These are phyloP conservation scores for Hyaloscypha variabilis DNA, from an alignment of 495 filamentous ascomycete species.

Conservation along the genomic window DNA sequence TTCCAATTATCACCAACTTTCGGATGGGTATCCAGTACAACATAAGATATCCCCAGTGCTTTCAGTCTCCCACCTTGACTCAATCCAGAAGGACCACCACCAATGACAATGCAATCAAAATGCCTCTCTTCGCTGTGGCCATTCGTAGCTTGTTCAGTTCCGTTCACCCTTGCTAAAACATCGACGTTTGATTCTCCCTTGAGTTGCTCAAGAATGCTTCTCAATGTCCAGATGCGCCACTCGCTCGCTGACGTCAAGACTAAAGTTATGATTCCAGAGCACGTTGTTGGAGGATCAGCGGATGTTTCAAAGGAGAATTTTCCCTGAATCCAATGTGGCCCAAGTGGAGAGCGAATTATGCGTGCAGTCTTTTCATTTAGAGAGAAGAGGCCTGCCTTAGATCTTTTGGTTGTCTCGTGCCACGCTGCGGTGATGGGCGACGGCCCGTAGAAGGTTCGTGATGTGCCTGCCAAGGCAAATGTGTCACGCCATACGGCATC, in stretches of 20 bases:
- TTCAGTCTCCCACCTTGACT: slow-evolving; percentile 20
- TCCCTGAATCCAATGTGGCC: slow-evolving; percentile 4
- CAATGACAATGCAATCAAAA: slow-evolving; percentile 24
- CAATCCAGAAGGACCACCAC: slow-evolving; percentile 19
- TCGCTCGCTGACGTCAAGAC: neutral
- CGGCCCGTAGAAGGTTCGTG: slow-evolving; percentile 17
- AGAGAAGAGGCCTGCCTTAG: neutral
- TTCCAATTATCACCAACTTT: slow-evolving; percentile 26
- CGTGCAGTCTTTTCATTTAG: neutral
- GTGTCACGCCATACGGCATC: slow-evolving; percentile 23
- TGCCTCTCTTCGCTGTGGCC: neutral
- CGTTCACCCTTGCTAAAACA: neutral
- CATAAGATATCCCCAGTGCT: slow-evolving; percentile 17
- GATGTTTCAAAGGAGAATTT: slow-evolving; percentile 15
- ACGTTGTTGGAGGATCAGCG: slow-evolving; percentile 2
- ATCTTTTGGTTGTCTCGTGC: slow-evolving; percentile 9
- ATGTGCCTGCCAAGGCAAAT: slow-evolving; percentile 19
- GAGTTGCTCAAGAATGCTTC: slow-evolving; percentile 22
- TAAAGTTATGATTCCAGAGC: slow-evolving; percentile 5
- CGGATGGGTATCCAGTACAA: slow-evolving; percentile 18
- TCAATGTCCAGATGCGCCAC: slow-evolving; percentile 25
- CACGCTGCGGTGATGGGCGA: neutral
- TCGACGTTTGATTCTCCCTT: slow-evolving; percentile 16
- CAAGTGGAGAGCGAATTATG: neutral
- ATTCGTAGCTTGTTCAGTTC: neutral